Evolutionary conservation across 257 asterid genomes (phyloP), one percentile per base, ranked within the genome.

Genomic region (Handroanthus guayacan): DNA sequence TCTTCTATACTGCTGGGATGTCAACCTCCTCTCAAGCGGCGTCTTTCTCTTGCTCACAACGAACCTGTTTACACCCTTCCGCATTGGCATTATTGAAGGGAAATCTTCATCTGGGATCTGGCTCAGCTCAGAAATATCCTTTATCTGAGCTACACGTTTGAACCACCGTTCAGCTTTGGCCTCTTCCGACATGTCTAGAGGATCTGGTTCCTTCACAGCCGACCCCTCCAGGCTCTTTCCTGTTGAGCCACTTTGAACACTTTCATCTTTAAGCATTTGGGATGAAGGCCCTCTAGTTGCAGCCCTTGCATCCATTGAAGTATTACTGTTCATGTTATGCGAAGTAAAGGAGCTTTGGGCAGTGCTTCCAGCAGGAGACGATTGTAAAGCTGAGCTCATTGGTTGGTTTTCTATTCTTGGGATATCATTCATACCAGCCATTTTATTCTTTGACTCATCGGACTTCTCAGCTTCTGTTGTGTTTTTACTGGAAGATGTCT

Each of bases 101-200:
- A 92, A 95, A 67, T 95, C 99, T 71, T 95, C 99, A 66, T 95
- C 99, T 0, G 98, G 99, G 61, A 95, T 95, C 82, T 92, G 94
- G 75, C 93, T 89, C 74, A 95, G 89, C 88, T 95, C 98, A 31
- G 98, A 91, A 17, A 95, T 91, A 78, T 95, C 98, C 82, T 92
- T 95, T 58, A 92, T 92, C 86, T 95, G 98, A 54, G 98, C 94
- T 6, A 87, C 97, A 1, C 99, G 97, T 63, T 81, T 85, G 87
- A 95, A 95, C 99, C 99, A 95, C 75, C 98, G 85, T 75, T 95
- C 97, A 8, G 98, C 89, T 84, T 92, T 95, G 45, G 98, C 99
- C 83, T 95, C 99, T 82, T 95, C 98, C 1, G 99, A 95, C 99
- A 92, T 91, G 83, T 95, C 99, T 43, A 95, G 75, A 14, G 89